phyloP scores from a whole-genome alignment of 176 grass and related monocot genomes.

The Cenchrus americanus region DNA sequence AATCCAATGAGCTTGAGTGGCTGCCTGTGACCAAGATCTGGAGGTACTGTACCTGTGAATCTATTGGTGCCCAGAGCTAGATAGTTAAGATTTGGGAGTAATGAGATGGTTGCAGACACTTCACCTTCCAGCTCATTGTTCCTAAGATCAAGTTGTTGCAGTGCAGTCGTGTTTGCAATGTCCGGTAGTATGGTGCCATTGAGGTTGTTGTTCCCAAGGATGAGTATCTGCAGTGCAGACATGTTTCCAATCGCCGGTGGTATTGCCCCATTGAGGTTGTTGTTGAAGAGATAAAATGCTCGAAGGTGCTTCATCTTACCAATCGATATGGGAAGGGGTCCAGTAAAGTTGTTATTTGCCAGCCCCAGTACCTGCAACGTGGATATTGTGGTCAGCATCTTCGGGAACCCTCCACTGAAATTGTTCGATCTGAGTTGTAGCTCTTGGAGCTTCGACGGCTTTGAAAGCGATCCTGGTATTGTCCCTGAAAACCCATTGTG shows the following conservation, averaged over 20 bases:
- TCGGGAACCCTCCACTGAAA: too few species aligned
- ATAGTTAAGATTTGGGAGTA: conserved; percentile 1
- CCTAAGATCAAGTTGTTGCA: conserved; percentile 9
- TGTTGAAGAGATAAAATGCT: background rate
- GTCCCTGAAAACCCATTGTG: too few species aligned
- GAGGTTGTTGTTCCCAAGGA: conserved; percentile 32
- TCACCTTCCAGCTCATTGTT: conserved; percentile 38
- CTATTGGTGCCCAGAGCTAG: conserved; percentile 20
- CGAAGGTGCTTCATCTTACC: background rate
- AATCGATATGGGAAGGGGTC: conserved; percentile 26
- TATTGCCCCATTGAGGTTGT: conserved; percentile 1
- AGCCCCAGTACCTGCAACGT: background rate
- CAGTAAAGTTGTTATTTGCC: background rate
- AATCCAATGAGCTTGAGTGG: background rate
- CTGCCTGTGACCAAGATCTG: conserved; percentile 18
- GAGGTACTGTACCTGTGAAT: conserved; percentile 19
- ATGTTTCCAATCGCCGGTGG: conserved; percentile 34
- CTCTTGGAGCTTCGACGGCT: too few species aligned
- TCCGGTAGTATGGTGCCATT: conserved; percentile 25
- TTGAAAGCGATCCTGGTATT: too few species aligned
- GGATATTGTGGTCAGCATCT: too few species aligned
- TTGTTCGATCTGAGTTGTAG: too few species aligned
- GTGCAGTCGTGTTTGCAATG: conserved; percentile 29
- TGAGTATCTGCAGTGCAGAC: background rate
- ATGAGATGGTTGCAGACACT: conserved; percentile 12